Percentiles rank a stretch among this genome's conserved stretches.
phyloP scores from a whole-genome alignment of 768 basidiomycete species.

The Leccinum aurantiacum region DNA sequence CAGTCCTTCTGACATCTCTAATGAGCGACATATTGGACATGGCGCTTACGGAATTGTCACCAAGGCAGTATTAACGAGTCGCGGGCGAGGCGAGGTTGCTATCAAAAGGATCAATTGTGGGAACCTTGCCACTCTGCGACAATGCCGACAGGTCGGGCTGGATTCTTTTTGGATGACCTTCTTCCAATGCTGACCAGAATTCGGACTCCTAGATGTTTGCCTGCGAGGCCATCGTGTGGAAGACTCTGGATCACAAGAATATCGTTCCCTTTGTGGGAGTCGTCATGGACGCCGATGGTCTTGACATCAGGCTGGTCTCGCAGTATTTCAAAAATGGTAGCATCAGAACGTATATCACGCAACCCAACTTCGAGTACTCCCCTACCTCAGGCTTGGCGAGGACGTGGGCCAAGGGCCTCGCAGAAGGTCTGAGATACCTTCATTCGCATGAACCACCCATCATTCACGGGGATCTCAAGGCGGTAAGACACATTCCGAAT shows the following conservation, averaged over 20 bases:
- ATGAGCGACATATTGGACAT: not conserved
- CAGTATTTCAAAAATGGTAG: slow-evolving; percentile 23
- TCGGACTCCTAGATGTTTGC: slow-evolving; percentile 17
- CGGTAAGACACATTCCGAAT: slow-evolving; percentile 21
- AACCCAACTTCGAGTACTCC: not conserved
- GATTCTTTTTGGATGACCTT: not conserved
- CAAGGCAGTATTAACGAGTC: slow-evolving; percentile 12
- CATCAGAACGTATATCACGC: slow-evolving; percentile 11
- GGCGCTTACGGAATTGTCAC: slow-evolving; percentile 26
- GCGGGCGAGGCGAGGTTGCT: slow-evolving; percentile 12
- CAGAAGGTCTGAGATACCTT: slow-evolving; percentile 24
- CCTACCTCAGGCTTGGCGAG: slow-evolving; percentile 1
- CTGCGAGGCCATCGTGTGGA: slow-evolving; percentile 31
- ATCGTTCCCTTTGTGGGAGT: slow-evolving; percentile 29
- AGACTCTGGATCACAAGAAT: slow-evolving; percentile 25
- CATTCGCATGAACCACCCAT: slow-evolving; percentile 30
- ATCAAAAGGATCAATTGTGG: slow-evolving; percentile 26
- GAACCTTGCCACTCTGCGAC: not conserved
- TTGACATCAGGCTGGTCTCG: slow-evolving; percentile 25
- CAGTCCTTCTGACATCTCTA: not conserved
- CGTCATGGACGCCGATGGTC: slow-evolving; percentile 1
- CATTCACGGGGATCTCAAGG: slow-evolving; percentile 44
- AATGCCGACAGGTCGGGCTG: slow-evolving; percentile 15
- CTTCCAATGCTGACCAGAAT: slow-evolving; percentile 5
- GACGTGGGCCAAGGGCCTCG: slow-evolving; percentile 17